A percentile compares a stretch with the other conserved stretches of the same genome.
Evolutionary conservation across 2,329 filamentous ascomycete genomes (phyloP).

Genomic region (Botrytis byssoidea): DNA sequence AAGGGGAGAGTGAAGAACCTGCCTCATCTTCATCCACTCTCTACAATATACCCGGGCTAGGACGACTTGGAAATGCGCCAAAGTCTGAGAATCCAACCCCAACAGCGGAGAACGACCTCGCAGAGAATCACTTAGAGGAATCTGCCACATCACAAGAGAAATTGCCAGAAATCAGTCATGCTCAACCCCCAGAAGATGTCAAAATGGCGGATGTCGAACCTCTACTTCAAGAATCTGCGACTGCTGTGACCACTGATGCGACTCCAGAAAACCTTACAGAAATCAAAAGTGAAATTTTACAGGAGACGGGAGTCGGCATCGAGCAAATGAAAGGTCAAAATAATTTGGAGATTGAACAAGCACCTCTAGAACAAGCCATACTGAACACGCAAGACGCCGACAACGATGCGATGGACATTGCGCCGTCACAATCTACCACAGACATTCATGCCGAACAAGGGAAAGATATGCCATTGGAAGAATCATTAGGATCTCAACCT

Average conservation of each 20-base stretch:
- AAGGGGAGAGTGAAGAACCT: not conserved
- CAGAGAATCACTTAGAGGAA: not conserved
- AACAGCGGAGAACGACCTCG: not conserved
- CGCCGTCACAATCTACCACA: not conserved
- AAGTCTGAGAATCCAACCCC: slow-evolving; percentile 12
- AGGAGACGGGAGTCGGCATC: not conserved
- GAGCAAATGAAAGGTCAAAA: not conserved
- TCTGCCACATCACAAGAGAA: not conserved
- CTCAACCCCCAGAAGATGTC: not conserved
- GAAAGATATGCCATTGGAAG: not conserved
- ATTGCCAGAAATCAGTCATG: not conserved
- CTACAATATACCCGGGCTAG: slow-evolving; percentile 22
- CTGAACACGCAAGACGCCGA: not conserved
- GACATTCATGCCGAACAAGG: not conserved
- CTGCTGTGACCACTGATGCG: not conserved
- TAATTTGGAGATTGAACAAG: not conserved
- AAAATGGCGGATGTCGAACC: slow-evolving; percentile 8
- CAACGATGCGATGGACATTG: slow-evolving; percentile 5
- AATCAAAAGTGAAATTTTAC: not conserved
- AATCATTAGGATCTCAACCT: not conserved
- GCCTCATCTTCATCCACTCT: not conserved
- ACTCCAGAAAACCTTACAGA: not conserved
- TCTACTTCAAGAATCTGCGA: slow-evolving; percentile 7
- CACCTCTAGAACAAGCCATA: not conserved
- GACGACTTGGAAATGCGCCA: slow-evolving; percentile 21